phyloP scores from a whole-genome alignment of 1,284 basidiomycete species.

The Boletus mariae region DNA sequence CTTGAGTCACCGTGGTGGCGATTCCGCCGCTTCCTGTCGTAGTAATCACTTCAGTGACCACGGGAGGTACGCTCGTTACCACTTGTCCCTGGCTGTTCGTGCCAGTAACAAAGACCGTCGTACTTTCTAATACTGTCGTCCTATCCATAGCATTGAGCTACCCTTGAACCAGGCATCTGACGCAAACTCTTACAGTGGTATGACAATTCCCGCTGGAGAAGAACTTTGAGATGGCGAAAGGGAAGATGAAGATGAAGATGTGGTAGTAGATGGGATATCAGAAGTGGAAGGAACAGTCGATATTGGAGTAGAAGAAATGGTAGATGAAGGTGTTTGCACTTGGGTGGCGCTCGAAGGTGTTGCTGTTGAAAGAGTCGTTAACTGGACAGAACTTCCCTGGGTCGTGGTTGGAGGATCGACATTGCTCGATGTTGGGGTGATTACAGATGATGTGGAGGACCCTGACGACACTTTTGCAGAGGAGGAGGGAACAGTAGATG shows the following conservation, averaged over 20 bases:
- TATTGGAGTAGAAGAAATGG: slow-evolving; percentile 7
- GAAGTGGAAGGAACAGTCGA: background rate
- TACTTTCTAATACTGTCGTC: slow-evolving; percentile 48
- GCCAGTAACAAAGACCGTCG: slow-evolving; percentile 49
- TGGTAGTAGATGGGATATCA: slow-evolving; percentile 6
- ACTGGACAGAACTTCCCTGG: slow-evolving; percentile 1
- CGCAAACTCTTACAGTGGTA: slow-evolving; percentile 24
- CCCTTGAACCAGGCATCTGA: slow-evolving; percentile 6
- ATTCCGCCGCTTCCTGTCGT: slow-evolving; percentile 52
- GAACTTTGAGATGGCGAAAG: slow-evolving; percentile 16
- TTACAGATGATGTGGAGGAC: slow-evolving; percentile 7
- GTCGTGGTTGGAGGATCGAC: slow-evolving; percentile 5
- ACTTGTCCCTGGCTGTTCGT: slow-evolving; percentile 54
- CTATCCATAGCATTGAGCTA: slow-evolving; percentile 35
- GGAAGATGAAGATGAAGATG: slow-evolving; percentile 14
- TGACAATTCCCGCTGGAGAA: slow-evolving; percentile 14
- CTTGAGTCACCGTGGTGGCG: slow-evolving; percentile 54
- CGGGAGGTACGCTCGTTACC: slow-evolving; percentile 48
- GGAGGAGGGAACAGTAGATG: slow-evolving; percentile 5
- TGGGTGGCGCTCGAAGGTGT: slow-evolving; percentile 5
- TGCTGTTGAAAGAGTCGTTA: slow-evolving; percentile 12
- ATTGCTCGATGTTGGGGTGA: slow-evolving; percentile 7
- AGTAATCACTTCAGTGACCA: slow-evolving; percentile 54
- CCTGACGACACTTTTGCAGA: slow-evolving; percentile 8
- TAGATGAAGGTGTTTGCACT: slow-evolving; percentile 5